phyloP scores from a whole-genome alignment of 345 rosid genomes.

The Kandelia obovata region DNA sequence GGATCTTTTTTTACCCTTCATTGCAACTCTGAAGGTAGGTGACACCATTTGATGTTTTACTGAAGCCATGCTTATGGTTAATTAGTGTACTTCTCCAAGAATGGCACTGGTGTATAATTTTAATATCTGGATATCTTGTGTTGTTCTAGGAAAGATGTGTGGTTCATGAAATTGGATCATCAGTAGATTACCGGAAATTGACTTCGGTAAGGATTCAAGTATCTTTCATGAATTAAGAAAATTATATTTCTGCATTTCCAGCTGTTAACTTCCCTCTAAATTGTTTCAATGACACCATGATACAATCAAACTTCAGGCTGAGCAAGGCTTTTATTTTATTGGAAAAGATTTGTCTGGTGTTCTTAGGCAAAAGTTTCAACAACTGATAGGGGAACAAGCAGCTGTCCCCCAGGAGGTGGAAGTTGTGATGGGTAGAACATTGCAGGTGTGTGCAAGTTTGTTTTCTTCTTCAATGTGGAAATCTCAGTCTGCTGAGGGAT shows the following conservation, averaged over 20 bases:
- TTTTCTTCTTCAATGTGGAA: not conserved
- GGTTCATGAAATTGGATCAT: constrained; percentile 84
- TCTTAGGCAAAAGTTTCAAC: constrained; percentile 62
- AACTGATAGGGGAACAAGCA: constrained; percentile 54
- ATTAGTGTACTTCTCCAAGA: not conserved
- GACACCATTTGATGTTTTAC: not conserved
- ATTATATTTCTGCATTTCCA: constrained; percentile 16
- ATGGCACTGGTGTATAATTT: not conserved
- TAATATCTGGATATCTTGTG: constrained; percentile 14
- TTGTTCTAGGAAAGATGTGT: constrained; percentile 67
- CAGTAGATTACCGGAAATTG: constrained; percentile 80
- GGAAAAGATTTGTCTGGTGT: constrained; percentile 57
- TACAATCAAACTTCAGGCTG: constrained; percentile 50
- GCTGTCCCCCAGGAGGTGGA: constrained; percentile 66
- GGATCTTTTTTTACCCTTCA: constrained; percentile 94
- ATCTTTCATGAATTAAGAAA: not conserved
- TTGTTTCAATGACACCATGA: constrained; percentile 4
- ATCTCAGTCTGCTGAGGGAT: not conserved
- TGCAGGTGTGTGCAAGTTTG: constrained; percentile 49
- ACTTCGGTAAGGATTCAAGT: constrained; percentile 55
- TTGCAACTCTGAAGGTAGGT: constrained; percentile 73
- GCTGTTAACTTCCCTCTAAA: not conserved
- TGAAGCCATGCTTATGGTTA: not conserved
- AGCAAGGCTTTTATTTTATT: constrained; percentile 86
- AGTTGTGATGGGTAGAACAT: constrained; percentile 88